Evolutionary conservation across 2,329 filamentous ascomycete genomes (phyloP).

Genomic region (Aspergillus latus): DNA sequence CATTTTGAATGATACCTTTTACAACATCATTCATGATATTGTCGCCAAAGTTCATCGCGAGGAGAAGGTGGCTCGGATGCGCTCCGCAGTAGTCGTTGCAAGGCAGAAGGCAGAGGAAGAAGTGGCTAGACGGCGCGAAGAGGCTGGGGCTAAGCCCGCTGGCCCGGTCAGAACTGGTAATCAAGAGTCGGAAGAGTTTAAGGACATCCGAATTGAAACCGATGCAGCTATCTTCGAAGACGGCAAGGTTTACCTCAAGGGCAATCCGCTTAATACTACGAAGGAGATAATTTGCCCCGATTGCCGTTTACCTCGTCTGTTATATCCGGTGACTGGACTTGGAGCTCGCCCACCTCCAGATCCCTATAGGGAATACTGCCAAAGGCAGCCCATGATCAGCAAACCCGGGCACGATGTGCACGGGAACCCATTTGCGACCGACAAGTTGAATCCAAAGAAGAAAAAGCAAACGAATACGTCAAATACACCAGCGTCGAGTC

Average conservation of each 20-base stretch:
- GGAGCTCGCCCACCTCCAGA: constrained; percentile 51
- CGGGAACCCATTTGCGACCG: constrained; percentile 49
- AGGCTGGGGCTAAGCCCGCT: constrained; percentile 31
- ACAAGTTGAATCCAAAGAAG: constrained; percentile 50
- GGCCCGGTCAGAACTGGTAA: constrained; percentile 34
- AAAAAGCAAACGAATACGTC: constrained; percentile 37
- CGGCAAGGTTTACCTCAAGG: constrained; percentile 55
- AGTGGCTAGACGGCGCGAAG: constrained; percentile 31
- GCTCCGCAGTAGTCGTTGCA: constrained; percentile 48
- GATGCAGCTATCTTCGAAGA: constrained; percentile 54
- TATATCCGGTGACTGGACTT: constrained; percentile 56
- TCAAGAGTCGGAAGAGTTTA: constrained; percentile 37
- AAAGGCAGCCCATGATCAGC: constrained; percentile 58
- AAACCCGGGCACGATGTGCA: constrained; percentile 62
- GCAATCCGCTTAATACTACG: constrained; percentile 59
- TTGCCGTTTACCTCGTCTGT: constrained; percentile 60
- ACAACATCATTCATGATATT: constrained; percentile 61
- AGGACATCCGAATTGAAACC: constrained; percentile 47
- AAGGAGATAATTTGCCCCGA: constrained; percentile 61
- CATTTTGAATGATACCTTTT: constrained; percentile 58
- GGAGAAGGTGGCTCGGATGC: constrained; percentile 61
- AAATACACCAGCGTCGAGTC: constrained; percentile 38
- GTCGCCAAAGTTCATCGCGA: constrained; percentile 59
- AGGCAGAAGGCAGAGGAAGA: constrained; percentile 47
- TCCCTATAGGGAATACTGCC: constrained; percentile 58